phyloP scores from a whole-genome alignment of 306 rosid genomes.

The Vachellia collinsii region DNA sequence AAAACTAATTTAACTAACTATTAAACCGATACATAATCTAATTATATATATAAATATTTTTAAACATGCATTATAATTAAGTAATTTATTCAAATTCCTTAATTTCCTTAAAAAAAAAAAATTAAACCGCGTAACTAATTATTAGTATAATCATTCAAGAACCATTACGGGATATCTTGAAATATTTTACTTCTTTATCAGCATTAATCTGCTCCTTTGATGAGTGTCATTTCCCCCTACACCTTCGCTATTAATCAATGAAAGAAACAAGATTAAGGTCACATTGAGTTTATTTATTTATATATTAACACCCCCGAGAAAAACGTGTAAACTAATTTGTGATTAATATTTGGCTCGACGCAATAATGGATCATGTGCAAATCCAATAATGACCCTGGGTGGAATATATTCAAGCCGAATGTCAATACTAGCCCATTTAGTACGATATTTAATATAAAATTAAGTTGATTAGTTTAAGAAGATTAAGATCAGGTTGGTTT shows the following conservation, averaged over 20 bases:
- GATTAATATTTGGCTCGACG: not conserved
- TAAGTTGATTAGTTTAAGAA: too few relatives aligned
- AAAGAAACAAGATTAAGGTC: not conserved
- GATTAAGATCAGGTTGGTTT: too few relatives aligned
- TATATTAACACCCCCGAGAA: too few relatives aligned
- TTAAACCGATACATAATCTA: too few relatives aligned
- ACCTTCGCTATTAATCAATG: not conserved
- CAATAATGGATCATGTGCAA: not conserved
- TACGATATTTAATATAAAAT: too few relatives aligned
- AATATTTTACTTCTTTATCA: not conserved
- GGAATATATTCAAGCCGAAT: not conserved
- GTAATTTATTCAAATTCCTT: too few relatives aligned
- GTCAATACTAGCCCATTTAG: too few relatives aligned
- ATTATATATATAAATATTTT: too few relatives aligned
- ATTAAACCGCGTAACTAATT: not conserved
- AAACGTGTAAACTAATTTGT: not conserved
- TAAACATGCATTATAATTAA: too few relatives aligned
- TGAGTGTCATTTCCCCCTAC: not conserved
- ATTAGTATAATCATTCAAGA: too few relatives aligned
- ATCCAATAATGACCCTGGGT: not conserved
- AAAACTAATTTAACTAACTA: too few relatives aligned
- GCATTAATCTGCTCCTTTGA: not conserved
- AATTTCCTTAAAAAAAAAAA: too few relatives aligned
- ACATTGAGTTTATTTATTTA: not conserved
- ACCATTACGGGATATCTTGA: not conserved